These are phyloP conservation scores for Agapanthus africanus DNA, from an alignment of 106 monocot species.

Conservation along the genomic window DNA sequence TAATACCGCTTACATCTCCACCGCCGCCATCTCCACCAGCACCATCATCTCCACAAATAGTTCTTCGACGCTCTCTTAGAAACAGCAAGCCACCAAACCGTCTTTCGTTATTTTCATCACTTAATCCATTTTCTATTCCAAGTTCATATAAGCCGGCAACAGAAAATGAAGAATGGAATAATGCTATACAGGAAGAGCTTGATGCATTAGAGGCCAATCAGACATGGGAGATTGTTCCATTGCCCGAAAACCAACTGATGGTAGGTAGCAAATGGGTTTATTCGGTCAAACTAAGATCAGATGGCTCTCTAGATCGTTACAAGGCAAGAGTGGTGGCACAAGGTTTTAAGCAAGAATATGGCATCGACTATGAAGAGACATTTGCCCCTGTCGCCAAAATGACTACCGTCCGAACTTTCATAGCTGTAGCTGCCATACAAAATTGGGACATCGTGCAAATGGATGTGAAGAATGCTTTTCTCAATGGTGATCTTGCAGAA, in stretches of 20 bases:
- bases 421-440: background rate
- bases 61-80: background rate
- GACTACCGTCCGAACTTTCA: background rate
- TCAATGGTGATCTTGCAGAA: background rate
- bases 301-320: slow-evolving; percentile 1
- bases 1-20: too few relatives aligned
- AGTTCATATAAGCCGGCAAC: slow-evolving; percentile 6
- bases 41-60: background rate
- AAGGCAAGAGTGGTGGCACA: background rate
- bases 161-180: slow-evolving; percentile 14
- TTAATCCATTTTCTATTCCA: slow-evolving; percentile 6
- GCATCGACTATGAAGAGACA: background rate
- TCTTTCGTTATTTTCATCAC: slow-evolving; percentile 11
- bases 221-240: background rate
- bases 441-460: background rate
- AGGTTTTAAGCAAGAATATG: background rate
- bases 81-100: background rate
- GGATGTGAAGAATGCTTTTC: slow-evolving; percentile 2
- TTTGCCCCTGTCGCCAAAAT: background rate
- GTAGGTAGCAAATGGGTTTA: slow-evolving; percentile 6
- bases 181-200: slow-evolving; percentile 16
- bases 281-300: slow-evolving; percentile 6
- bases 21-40: too few relatives aligned
- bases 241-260: background rate
- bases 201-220: background rate